Evolutionary conservation across 2,329 filamentous ascomycete genomes (phyloP), one percentile per base, ranked within the genome.

Genomic region (Cordyceps pruinosa): DNA sequence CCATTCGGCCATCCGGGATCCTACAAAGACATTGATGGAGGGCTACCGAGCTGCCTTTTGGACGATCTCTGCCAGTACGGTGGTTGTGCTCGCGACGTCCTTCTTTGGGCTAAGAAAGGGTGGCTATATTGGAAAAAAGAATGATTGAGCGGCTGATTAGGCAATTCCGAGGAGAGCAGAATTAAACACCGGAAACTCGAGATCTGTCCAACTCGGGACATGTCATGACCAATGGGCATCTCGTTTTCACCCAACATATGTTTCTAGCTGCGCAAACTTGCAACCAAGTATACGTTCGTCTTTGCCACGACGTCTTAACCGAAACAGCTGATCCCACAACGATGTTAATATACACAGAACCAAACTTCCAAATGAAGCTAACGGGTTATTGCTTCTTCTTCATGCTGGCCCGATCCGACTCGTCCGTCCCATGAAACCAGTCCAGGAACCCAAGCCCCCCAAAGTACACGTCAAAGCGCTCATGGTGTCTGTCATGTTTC

Each of bases 401-500:
- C 42, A 17, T 39, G 2, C 32, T 26, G n/a, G 10, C 25, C 23
- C 42, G 32, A 17, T 34, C 42, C 52, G 52, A 17, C 60, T 68
- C 66, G 21, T 67, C 68, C 0, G 80, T 84, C 21, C 77, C 78
- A 66, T 82, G 78, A 12, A 81, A n/a, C 75, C 76, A 81, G 64
- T 84, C 80, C 64, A 83, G 64, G 51, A 78, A 62, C 2, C 78
- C 79, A 60, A 82, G 69, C 0, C 72, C 75, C 1, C 80, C 80
- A 67, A 77, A 83, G 60, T 82, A 75, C 15, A 81, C 68, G 57
- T 75, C 74, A 61, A 83, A 83, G 61, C 75, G 74, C 70, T 82
- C 79, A 66, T 84, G 81, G 62, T 84, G 81, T 30, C 75, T 65
- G 67, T 84, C 81, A 66, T 84, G 81, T 65, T 74, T 75, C 61